Conservation (phyloP, 176 grass and related monocot species). For the Aechmea fasciata region DNA sequence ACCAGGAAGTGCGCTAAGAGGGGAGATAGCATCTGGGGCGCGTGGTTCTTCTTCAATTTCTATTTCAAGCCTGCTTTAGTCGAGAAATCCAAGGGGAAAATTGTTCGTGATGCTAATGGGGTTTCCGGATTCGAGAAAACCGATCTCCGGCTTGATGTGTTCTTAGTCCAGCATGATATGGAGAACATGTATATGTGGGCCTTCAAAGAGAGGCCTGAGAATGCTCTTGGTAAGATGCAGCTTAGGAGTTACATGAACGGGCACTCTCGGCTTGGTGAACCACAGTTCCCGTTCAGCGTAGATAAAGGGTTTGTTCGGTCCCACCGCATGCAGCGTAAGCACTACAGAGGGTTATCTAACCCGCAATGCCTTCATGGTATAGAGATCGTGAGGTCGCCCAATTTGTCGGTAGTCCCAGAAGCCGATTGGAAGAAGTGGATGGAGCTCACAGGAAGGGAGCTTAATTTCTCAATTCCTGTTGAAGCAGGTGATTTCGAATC, state of each 20-base stretch:
- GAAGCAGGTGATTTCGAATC: conserved; percentile 74
- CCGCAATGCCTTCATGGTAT: conserved; percentile 87
- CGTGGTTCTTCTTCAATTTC: conserved; percentile 98
- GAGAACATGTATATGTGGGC: conserved; percentile 99
- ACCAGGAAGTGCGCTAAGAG: conserved; percentile 60
- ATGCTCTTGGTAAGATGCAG: conserved; percentile 96
- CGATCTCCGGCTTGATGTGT: conserved; percentile 48
- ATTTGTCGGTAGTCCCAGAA: conserved; percentile 46
- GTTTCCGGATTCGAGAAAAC: conserved; percentile 36
- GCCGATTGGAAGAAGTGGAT: conserved; percentile 73
- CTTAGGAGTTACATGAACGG: conserved; percentile 95
- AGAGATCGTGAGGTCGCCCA: conserved; percentile 57
- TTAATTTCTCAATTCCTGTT: conserved; percentile 46
- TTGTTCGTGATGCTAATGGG: conserved; percentile 27
- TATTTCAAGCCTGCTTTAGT: conserved; percentile 74
- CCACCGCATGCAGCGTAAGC: conserved; percentile 93
- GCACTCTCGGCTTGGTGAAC: conserved; percentile 80
- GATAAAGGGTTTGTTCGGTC: conserved; percentile 89
- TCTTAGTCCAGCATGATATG: conserved; percentile 96
- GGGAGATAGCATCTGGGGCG: conserved; percentile 86
- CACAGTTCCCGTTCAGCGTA: conserved; percentile 71
- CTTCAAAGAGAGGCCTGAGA: conserved; percentile 82
- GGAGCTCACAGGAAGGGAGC: conserved; percentile 76
- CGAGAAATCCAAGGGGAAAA: conserved; percentile 64
- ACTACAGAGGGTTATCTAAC: conserved; percentile 82